Base-by-base conservation (phyloP, 2,329 filamentous ascomycete genomes). In the Phyllosticta citribraziliensis region DNA sequence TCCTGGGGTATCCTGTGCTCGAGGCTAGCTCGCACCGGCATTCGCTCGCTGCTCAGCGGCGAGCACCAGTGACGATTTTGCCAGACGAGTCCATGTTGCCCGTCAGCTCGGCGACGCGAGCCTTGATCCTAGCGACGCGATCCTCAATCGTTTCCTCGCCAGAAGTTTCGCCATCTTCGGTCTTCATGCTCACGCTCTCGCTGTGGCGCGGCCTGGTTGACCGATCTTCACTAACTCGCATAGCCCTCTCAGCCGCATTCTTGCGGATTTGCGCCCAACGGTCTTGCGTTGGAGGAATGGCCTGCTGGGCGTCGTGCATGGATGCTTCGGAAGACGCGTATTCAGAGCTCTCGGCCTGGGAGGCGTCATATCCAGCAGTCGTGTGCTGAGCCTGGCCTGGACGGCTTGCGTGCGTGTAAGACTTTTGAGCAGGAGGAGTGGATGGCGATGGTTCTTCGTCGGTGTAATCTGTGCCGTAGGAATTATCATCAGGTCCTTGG, bases 121-220 rank as follows among this genome's bases (percentile, higher is more conserved):
- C 94, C 78, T 97, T 97, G 82, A 99, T 99, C 65, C 94, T 89
- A 56, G 94, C 94, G 63, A 97, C 94, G 66, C 94, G 89, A 56
- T 91, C 92, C 75, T 99, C 94, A 69, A 97, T 97, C 40, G 92
- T 94, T 80, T 96, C 93, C 82, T 97, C 93, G 61, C 89, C 91
- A 70, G 89, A 96, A n/a, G 89, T 94, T 67, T 96, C 91, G n/a
- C 83, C 85, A 68, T 94, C 91, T 64, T 93, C 90, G 19, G 81
- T 85, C 62, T 86, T 85, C 8, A 80, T 69, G 77, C 83, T 75
- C 61, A 75, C 72, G 64, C 76, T 79, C 67, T 84, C 79, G 52
- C 78, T 82, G 53, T 80, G 80, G 50, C 80, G 80, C 8, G 60
- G 60, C 47, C 60, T 56, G 19, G 55, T 30, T 66, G 73, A 75